These are phyloP conservation scores for Fusarium coicis DNA, from an alignment of 2,329 filamentous ascomycete species.

Conservation along the genomic window DNA sequence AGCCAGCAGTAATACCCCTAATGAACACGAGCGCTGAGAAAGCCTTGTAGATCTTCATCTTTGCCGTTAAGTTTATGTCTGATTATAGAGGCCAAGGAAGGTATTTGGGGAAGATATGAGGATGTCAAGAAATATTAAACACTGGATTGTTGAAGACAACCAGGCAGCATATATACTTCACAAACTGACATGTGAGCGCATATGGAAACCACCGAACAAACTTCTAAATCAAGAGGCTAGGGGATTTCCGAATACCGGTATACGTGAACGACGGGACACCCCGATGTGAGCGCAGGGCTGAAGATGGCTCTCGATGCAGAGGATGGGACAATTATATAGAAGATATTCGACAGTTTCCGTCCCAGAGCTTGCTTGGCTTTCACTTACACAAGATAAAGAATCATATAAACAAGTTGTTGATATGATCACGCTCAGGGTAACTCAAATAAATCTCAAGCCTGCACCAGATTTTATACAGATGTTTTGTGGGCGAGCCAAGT, in stretches of 20 bases:
- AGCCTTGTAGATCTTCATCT: slow-evolving; percentile 10
- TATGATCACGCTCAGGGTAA: neutral
- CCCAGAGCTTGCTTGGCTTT: neutral
- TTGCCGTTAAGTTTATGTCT: neutral
- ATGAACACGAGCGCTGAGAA: slow-evolving; percentile 13
- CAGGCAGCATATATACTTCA: neutral
- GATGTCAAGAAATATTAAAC: neutral
- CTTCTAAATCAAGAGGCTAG: neutral
- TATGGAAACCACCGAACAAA: neutral
- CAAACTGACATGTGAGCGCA: neutral
- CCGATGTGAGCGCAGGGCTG: neutral
- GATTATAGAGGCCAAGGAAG: neutral
- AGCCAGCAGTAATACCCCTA: slow-evolving; percentile 3
- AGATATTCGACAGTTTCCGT: neutral
- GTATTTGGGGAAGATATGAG: neutral
- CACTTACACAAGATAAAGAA: neutral
- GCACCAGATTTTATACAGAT: neutral
- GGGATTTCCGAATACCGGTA: neutral
- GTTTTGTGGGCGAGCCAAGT: neutral
- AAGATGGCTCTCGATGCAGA: neutral
- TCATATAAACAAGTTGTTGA: neutral
- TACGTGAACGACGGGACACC: neutral
- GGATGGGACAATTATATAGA: neutral
- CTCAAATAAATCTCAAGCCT: neutral
- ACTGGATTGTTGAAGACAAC: neutral